Conservation (phyloP, 208 protist species). For the Leishmania gerbilli region DNA sequence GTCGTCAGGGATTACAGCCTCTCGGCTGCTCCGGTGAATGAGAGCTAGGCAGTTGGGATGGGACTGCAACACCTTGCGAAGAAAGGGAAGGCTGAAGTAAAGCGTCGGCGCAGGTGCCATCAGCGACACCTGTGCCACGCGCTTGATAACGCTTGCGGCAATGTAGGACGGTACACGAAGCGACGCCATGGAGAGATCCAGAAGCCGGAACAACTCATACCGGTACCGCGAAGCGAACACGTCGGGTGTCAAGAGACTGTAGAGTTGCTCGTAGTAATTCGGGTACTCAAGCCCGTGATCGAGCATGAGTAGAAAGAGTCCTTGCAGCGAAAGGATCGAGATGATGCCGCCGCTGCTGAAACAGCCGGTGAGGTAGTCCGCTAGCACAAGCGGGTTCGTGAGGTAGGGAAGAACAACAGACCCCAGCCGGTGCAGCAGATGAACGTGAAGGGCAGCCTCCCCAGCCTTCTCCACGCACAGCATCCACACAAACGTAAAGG, state of each 20-base stretch:
- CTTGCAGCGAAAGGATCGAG: slow-evolving; percentile 84
- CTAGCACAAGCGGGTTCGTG: slow-evolving; percentile 83
- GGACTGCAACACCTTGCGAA: slow-evolving; percentile 83
- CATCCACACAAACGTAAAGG: slow-evolving; percentile 85
- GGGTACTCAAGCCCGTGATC: slow-evolving; percentile 92
- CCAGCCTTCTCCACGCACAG: slow-evolving; percentile 58
- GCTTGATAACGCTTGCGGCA: slow-evolving; percentile 83
- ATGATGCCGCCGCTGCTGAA: slow-evolving; percentile 87
- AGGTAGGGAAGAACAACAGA: slow-evolving; percentile 74
- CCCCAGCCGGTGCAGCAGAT: slow-evolving; percentile 81
- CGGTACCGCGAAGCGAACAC: slow-evolving; percentile 85
- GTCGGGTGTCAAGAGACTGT: slow-evolving; percentile 83
- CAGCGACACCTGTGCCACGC: slow-evolving; percentile 62
- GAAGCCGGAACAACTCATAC: slow-evolving; percentile 84
- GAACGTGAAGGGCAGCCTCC: slow-evolving; percentile 65
- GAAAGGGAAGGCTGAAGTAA: slow-evolving; percentile 88
- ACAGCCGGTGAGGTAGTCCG: slow-evolving; percentile 86
- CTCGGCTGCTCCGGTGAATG: slow-evolving; percentile 82
- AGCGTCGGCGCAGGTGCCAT: slow-evolving; percentile 75
- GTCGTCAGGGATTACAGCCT: slow-evolving; percentile 59
- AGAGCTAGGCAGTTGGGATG: slow-evolving; percentile 88
- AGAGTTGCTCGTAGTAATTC: slow-evolving; percentile 91
- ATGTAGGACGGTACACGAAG: slow-evolving; percentile 84
- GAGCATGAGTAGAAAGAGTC: slow-evolving; percentile 88
- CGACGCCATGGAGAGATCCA: slow-evolving; percentile 85